Conservation (phyloP, 2,329 filamentous ascomycete genomes). For the Rutstroemia sp. region DNA sequence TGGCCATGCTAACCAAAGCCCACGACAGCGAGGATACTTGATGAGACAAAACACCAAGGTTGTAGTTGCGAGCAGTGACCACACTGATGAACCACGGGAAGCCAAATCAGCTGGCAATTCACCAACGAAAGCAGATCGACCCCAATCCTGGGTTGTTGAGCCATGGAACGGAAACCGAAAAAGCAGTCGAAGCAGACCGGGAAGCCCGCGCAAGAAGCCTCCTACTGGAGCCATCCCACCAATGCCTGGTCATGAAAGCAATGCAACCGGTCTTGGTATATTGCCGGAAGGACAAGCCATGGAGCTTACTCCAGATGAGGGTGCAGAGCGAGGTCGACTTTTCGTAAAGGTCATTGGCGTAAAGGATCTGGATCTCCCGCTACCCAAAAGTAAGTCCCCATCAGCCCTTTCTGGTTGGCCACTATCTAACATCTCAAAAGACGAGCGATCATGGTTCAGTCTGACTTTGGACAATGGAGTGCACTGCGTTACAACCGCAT, state of each 20-base stretch:
- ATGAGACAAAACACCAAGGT: slow-evolving; percentile 99
- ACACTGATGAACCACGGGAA: slow-evolving; percentile 47
- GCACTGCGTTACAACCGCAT: slow-evolving; percentile 94
- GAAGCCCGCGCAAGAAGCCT: slow-evolving; percentile 33
- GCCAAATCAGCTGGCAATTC: slow-evolving; percentile 60
- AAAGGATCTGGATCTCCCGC: slow-evolving; percentile 85
- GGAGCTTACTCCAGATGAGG: slow-evolving; percentile 54
- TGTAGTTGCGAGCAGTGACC: slow-evolving; percentile 73
- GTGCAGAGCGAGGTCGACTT: slow-evolving; percentile 81
- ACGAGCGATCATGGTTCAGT: slow-evolving; percentile 88
- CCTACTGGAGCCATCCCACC: slow-evolving; percentile 62
- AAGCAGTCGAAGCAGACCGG: slow-evolving; percentile 49
- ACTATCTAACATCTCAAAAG: slow-evolving; percentile 38
- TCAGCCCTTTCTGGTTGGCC: not conserved
- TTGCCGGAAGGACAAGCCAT: slow-evolving; percentile 49
- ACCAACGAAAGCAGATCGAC: slow-evolving; percentile 65
- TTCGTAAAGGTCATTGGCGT: slow-evolving; percentile 99
- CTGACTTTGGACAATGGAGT: slow-evolving; percentile 97
- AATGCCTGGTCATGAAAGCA: slow-evolving; percentile 81
- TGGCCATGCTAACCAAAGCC: slow-evolving; percentile 53
- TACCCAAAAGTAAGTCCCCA: slow-evolving; percentile 72
- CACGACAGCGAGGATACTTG: slow-evolving; percentile 84
- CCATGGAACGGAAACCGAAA: slow-evolving; percentile 88
- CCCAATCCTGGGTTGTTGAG: slow-evolving; percentile 92
- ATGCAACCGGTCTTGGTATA: slow-evolving; percentile 51